phyloP scores from a whole-genome alignment of 345 rosid genomes.

The Ceriops decandra region DNA sequence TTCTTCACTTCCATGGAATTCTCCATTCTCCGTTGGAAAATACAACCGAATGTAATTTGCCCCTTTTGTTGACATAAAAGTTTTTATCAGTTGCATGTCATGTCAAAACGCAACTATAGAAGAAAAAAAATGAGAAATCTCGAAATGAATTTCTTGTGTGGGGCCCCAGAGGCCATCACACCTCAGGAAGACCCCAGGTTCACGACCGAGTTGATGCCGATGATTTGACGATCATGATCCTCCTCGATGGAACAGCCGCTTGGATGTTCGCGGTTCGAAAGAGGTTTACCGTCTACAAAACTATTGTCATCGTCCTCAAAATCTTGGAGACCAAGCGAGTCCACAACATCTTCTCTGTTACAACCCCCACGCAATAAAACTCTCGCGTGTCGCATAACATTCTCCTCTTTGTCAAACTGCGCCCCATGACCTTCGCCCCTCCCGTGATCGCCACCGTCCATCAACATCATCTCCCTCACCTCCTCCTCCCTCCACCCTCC shows the following conservation, averaged over 20 bases:
- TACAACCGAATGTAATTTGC: too few species aligned
- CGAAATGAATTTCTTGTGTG: background rate
- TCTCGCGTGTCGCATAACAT: constrained; percentile 25
- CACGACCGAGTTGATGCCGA: background rate
- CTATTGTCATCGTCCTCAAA: background rate
- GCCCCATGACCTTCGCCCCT: background rate
- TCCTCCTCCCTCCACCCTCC: constrained; percentile 90
- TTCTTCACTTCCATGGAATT: too few species aligned
- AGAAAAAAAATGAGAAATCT: background rate
- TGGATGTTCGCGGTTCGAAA: background rate
- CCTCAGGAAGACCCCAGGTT: constrained; percentile 12
- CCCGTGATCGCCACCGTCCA: constrained; percentile 33
- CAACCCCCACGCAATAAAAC: constrained; percentile 50
- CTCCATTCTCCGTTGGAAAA: too few species aligned
- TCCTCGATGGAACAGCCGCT: constrained; percentile 3
- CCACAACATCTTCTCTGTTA: constrained; percentile 54
- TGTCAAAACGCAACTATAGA: too few species aligned
- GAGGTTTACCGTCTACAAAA: background rate
- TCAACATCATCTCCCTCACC: constrained; percentile 68
- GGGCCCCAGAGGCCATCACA: constrained; percentile 2
- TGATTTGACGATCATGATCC: constrained; percentile 9
- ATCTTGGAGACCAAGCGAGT: constrained; percentile 43
- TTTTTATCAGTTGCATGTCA: too few species aligned
- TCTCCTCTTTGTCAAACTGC: constrained; percentile 4
- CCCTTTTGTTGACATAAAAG: too few species aligned